Percentiles rank a stretch among this genome's conserved stretches.
These are phyloP conservation scores for Coprinopsis cinerea DNA, from an alignment of 768 basidiomycete species.

Conservation along the genomic window DNA sequence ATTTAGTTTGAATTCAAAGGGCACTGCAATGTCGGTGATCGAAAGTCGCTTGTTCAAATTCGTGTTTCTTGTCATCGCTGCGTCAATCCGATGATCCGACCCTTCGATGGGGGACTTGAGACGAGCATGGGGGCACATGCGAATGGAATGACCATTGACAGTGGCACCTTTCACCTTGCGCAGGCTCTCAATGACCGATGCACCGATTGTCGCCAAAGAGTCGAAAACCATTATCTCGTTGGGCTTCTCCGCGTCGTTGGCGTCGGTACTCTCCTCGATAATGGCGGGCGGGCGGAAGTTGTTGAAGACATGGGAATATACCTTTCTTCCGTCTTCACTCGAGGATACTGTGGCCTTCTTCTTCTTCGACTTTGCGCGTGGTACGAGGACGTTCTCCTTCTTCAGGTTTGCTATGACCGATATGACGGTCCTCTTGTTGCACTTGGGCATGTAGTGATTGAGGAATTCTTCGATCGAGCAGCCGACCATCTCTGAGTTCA, in stretches of 20 bases:
- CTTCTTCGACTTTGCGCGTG: too few relatives aligned
- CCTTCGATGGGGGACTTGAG: conserved; percentile 12
- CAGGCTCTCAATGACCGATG: neutral
- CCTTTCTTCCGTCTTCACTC: too few relatives aligned
- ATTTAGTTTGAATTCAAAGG: conserved; percentile 12
- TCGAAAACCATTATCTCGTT: too few relatives aligned
- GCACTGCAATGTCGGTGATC: conserved; percentile 10
- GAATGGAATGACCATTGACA: neutral
- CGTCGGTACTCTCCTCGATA: neutral
- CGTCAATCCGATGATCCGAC: conserved; percentile 13
- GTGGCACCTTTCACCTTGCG: too few relatives aligned
- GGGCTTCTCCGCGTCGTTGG: neutral
- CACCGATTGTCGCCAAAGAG: too few relatives aligned
- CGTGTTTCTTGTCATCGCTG: conserved; percentile 8
- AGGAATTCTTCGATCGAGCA: neutral
- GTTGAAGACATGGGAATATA: neutral
- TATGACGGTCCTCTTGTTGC: too few relatives aligned
- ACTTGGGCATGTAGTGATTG: neutral
- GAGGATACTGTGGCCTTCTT: too few relatives aligned
- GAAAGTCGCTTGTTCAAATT: neutral
- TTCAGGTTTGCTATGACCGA: neutral
- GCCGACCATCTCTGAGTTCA: neutral
- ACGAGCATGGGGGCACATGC: neutral
- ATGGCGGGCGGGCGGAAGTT: too few relatives aligned
- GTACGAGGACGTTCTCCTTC: neutral